Conservation (phyloP, 2,329 filamentous ascomycete genomes). For the Beauveria medogensis region DNA sequence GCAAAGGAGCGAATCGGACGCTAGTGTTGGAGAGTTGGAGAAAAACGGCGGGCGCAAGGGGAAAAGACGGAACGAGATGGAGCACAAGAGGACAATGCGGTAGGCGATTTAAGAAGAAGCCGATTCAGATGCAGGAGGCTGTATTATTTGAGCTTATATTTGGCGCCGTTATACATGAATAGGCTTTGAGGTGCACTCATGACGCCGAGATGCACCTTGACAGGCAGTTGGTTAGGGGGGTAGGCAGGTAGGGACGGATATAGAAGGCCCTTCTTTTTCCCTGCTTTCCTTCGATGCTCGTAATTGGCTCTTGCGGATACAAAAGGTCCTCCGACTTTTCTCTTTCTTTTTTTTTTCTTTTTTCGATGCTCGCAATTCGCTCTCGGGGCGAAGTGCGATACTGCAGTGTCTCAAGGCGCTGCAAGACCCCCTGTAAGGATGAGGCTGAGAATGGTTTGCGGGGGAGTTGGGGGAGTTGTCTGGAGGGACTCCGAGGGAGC, state of each 20-base stretch:
- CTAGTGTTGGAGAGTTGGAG: background rate
- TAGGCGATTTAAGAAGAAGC: background rate
- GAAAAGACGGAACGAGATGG: constrained; percentile 3
- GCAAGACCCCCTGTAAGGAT: background rate
- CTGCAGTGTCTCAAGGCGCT: background rate
- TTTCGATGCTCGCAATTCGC: background rate
- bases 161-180: background rate
- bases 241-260: too few species aligned
- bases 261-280: too few species aligned
- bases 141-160: background rate
- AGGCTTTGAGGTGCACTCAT: too few species aligned
- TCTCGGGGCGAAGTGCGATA: background rate
- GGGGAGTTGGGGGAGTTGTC: background rate
- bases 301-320: too few species aligned
- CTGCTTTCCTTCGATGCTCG: too few species aligned
- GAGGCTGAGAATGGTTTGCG: constrained; percentile 2
- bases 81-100: constrained; percentile 1
- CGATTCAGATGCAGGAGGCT: background rate
- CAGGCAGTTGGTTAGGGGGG: too few species aligned
- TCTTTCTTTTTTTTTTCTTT: background rate
- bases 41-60: background rate
- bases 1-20: constrained; percentile 8
- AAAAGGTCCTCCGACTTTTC: background rate
- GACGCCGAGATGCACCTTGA: too few species aligned
- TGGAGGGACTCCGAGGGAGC: background rate